Conservation (phyloP, 108 stramenopile genomes). For the Stephanodiscus minutulus region DNA sequence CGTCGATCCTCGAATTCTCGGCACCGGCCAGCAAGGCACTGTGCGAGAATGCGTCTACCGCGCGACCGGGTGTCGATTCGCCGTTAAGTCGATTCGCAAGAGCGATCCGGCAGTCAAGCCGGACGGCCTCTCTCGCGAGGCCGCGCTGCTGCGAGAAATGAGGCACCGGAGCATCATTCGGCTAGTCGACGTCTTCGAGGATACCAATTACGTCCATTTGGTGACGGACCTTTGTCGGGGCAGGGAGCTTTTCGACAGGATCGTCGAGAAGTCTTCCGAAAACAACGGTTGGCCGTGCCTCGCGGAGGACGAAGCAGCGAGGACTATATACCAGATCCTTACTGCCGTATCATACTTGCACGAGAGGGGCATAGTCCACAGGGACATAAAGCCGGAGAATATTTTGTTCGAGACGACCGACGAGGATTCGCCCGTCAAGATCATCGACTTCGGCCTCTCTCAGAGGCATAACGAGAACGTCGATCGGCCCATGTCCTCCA, state of each 20-base stretch:
- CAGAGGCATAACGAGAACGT: conserved; percentile 9
- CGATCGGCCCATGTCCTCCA: conserved; percentile 40
- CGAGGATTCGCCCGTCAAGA: conserved; percentile 54
- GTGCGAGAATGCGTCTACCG: conserved; percentile 29
- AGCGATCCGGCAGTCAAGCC: conserved; percentile 6
- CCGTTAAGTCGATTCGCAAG: conserved; percentile 29
- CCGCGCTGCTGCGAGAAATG: conserved; percentile 62
- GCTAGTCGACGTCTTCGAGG: conserved; percentile 92
- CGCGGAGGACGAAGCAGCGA: conserved; percentile 59
- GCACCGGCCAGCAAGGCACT: conserved; percentile 28
- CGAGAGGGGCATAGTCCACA: conserved; percentile 50
- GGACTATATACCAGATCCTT: conserved; percentile 56
- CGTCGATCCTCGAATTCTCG: conserved; percentile 20
- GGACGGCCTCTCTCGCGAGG: conserved; percentile 43
- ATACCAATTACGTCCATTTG: conserved; percentile 77
- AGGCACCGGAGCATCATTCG: conserved; percentile 72
- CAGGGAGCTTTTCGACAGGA: conserved; percentile 94
- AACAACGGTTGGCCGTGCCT: conserved; percentile 24
- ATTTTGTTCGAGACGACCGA: conserved; percentile 56
- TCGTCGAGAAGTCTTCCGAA: conserved; percentile 70
- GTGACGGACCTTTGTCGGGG: conserved; percentile 89
- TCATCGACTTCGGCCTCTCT: conserved; percentile 81
- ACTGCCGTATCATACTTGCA: conserved; percentile 76
- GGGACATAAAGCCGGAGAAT: conserved; percentile 88
- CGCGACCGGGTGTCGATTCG: conserved; percentile 18